phyloP scores from a whole-genome alignment of 768 basidiomycete species.

The Mycena rebaudengoi region DNA sequence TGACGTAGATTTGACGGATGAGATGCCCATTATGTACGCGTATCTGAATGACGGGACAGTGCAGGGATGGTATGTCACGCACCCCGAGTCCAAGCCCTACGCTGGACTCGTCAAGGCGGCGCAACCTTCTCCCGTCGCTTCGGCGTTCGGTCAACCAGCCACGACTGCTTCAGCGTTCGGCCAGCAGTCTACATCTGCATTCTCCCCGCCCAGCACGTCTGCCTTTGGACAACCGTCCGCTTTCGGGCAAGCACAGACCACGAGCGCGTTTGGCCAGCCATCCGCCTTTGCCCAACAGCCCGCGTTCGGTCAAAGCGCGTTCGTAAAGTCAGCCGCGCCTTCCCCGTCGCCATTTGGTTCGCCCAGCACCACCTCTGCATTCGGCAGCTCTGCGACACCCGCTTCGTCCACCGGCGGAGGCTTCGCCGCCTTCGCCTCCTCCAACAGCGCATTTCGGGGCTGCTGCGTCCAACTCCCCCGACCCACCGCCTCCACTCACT shows the following conservation, averaged over 20 bases:
- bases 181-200: slow-evolving; percentile 37
- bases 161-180: slow-evolving; percentile 38
- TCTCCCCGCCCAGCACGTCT: slow-evolving; percentile 30
- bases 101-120: slow-evolving; percentile 55
- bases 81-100: slow-evolving; percentile 61
- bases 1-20: slow-evolving; percentile 68
- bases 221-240: slow-evolving; percentile 41
- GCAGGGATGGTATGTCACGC: slow-evolving; percentile 75
- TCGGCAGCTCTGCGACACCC: slow-evolving; percentile 38
- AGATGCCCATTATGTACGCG: slow-evolving; percentile 70
- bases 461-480: too few relatives aligned
- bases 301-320: slow-evolving; percentile 40
- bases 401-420: slow-evolving; percentile 24
- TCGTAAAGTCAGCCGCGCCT: slow-evolving; percentile 47
- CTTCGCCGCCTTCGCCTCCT: slow-evolving; percentile 40
- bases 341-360: slow-evolving; percentile 43
- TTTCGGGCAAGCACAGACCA: slow-evolving; percentile 24
- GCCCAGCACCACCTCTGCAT: slow-evolving; percentile 35
- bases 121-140: slow-evolving; percentile 19
- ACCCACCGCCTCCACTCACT: slow-evolving; percentile 22
- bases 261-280: slow-evolving; percentile 45
- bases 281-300: slow-evolving; percentile 48
- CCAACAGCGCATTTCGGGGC: slow-evolving; percentile 44
- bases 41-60: slow-evolving; percentile 84
- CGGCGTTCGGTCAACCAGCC: slow-evolving; percentile 18